Conservation (phyloP, 768 basidiomycete genomes). For the Sistotremastrum suecicum region DNA sequence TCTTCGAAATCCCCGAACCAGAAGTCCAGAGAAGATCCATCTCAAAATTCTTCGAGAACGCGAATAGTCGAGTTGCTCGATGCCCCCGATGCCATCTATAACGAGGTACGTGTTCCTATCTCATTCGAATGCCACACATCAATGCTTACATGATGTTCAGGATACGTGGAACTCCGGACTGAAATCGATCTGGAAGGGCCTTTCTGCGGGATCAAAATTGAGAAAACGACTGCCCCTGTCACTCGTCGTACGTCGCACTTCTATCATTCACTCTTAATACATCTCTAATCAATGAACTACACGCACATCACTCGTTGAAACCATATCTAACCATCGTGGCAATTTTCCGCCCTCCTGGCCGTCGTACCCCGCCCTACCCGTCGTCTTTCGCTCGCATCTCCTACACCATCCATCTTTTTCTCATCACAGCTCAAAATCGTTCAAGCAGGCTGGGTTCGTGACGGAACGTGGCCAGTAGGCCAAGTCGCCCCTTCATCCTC, state of each 20-base stretch:
- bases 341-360: too few species aligned
- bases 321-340: too few species aligned
- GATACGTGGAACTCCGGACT: slow-evolving; percentile 42
- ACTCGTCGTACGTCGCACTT: slow-evolving; percentile 37
- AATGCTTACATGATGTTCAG: too few species aligned
- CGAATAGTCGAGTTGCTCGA: slow-evolving; percentile 37
- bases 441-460: slow-evolving; percentile 61
- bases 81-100: slow-evolving; percentile 30
- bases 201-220: slow-evolving; percentile 42
- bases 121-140: too few species aligned
- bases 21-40: too few species aligned
- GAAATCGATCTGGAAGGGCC: slow-evolving; percentile 48
- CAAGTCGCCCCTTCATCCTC: slow-evolving; percentile 40
- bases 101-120: slow-evolving; percentile 15
- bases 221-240: slow-evolving; percentile 47
- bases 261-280: background rate
- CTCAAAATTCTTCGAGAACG: slow-evolving; percentile 7
- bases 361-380: too few species aligned
- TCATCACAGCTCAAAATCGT: slow-evolving; percentile 52
- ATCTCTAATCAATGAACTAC: too few species aligned
- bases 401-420: slow-evolving; percentile 5
- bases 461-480: slow-evolving; percentile 62
- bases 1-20: slow-evolving; percentile 6
- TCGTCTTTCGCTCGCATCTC: too few species aligned
- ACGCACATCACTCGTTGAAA: too few species aligned